Conservation (phyloP, 768 basidiomycete species). For the Mycena capillaripes region DNA sequence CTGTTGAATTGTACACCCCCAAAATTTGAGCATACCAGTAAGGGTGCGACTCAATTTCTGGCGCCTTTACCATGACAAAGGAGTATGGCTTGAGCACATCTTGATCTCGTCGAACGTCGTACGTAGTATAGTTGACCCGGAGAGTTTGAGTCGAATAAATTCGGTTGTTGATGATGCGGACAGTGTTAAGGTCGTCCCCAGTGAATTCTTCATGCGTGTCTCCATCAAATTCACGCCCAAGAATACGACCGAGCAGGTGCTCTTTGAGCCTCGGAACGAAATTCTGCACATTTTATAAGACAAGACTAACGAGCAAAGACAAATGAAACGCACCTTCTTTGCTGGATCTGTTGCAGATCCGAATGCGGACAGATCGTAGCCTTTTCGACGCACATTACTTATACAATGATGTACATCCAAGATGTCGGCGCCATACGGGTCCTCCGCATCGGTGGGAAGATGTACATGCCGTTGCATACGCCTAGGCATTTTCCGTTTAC, state of each 20-base stretch:
- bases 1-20: constrained; percentile 41
- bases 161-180: constrained; percentile 38
- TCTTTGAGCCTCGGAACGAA: constrained; percentile 51
- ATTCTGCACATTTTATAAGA: constrained; percentile 24
- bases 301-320: not conserved
- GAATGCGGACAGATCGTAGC: constrained; percentile 40
- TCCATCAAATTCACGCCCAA: constrained; percentile 42
- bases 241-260: constrained; percentile 50
- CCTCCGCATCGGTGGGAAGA: not conserved
- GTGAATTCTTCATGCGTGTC: constrained; percentile 46
- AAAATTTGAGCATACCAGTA: constrained; percentile 43
- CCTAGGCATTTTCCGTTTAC: not conserved
- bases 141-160: constrained; percentile 46
- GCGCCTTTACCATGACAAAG: constrained; percentile 42
- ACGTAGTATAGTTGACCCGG: constrained; percentile 53
- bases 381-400: constrained; percentile 35
- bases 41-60: constrained; percentile 33
- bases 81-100: constrained; percentile 49
- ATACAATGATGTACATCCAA: constrained; percentile 34
- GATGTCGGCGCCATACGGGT: constrained; percentile 3
- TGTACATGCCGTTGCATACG: constrained; percentile 22
- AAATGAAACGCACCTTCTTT: constrained; percentile 37
- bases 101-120: constrained; percentile 49
- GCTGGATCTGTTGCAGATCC: constrained; percentile 40
- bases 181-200: constrained; percentile 34